phyloP scores from a whole-genome alignment of 768 basidiomycete species.

The Phanerodontia chrysosporium region DNA sequence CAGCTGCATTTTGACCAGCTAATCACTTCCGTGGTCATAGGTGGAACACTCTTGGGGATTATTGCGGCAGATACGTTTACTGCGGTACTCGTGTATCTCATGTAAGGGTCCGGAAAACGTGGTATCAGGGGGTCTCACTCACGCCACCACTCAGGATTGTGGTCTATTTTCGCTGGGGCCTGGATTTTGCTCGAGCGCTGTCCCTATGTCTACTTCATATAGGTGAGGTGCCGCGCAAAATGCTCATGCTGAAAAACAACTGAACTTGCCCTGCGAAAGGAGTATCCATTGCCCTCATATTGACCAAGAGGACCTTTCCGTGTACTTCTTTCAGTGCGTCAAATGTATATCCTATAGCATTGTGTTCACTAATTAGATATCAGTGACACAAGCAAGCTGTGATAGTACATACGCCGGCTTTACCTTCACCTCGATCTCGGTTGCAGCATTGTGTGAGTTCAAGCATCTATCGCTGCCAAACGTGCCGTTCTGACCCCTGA shows the following conservation, averaged over 20 bases:
- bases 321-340: too few species aligned
- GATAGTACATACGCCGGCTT: constrained; percentile 15
- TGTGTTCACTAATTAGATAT: too few species aligned
- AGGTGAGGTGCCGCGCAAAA: constrained; percentile 10
- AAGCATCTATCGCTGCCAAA: neutral
- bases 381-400: constrained; percentile 14
- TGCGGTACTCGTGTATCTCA: constrained; percentile 24
- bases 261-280: too few species aligned
- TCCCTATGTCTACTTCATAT: constrained; percentile 20
- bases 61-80: constrained; percentile 19
- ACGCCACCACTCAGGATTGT: constrained; percentile 19
- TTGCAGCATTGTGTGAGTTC: constrained; percentile 21
- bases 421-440: constrained; percentile 16
- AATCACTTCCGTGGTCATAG: constrained; percentile 3
- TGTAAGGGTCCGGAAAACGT: constrained; percentile 13
- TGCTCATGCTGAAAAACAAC: too few species aligned
- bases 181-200: constrained; percentile 21
- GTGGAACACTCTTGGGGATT: constrained; percentile 17
- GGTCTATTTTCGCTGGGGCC: constrained; percentile 20
- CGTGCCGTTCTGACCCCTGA: neutral
- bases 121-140: neutral
- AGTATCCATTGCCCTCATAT: too few species aligned
- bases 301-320: neutral
- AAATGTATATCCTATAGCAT: too few species aligned
- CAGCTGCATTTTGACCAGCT: neutral